A percentile compares a stretch with the other conserved stretches of the same genome.
phyloP scores from a whole-genome alignment of 2,329 filamentous ascomycete species.

The Colletotrichum sp. region DNA sequence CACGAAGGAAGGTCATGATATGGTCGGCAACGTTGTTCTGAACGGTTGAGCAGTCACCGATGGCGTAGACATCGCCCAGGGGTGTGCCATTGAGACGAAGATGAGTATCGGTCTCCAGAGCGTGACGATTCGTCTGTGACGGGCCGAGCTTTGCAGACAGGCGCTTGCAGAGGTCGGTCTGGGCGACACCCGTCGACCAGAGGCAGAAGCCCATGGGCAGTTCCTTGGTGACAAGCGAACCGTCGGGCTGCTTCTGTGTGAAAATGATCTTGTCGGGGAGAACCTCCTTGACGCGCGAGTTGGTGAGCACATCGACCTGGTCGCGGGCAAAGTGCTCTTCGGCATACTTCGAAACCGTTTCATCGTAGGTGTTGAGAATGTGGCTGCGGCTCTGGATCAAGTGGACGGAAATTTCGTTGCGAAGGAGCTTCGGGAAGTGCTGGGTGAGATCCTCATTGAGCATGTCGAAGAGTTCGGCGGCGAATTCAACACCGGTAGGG shows the following conservation, averaged over 20 bases:
- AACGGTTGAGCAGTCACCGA: slow-evolving; percentile 94
- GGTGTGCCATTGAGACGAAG: slow-evolving; percentile 88
- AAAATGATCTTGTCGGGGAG: slow-evolving; percentile 84
- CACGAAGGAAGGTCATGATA: slow-evolving; percentile 87
- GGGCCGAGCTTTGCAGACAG: slow-evolving; percentile 79
- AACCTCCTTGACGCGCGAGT: slow-evolving; percentile 92
- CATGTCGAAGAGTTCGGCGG: slow-evolving; percentile 93
- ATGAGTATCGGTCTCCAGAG: slow-evolving; percentile 93
- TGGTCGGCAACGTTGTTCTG: slow-evolving; percentile 97
- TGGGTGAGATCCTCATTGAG: slow-evolving; percentile 90
- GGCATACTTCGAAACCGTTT: slow-evolving; percentile 89
- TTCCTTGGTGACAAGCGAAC: slow-evolving; percentile 83
- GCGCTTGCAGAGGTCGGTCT: slow-evolving; percentile 79
- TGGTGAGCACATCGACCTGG: slow-evolving; percentile 89
- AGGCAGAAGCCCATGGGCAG: slow-evolving; percentile 95
- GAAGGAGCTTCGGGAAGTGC: slow-evolving; percentile 86
- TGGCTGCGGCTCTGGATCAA: slow-evolving; percentile 94
- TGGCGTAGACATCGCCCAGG: slow-evolving; percentile 92
- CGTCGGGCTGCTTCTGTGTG: slow-evolving; percentile 78
- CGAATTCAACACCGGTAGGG: slow-evolving; percentile 96
- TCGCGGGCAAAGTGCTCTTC: slow-evolving; percentile 92
- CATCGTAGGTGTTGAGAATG: slow-evolving; percentile 98
- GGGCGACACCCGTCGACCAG: slow-evolving; percentile 95
- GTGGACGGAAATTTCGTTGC: slow-evolving; percentile 97
- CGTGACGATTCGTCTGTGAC: slow-evolving; percentile 84